A percentile compares a stretch with the other conserved stretches of the same genome.
Evolutionary conservation across 2,329 filamentous ascomycete genomes (phyloP).

Genomic region (Xylaria sp.): DNA sequence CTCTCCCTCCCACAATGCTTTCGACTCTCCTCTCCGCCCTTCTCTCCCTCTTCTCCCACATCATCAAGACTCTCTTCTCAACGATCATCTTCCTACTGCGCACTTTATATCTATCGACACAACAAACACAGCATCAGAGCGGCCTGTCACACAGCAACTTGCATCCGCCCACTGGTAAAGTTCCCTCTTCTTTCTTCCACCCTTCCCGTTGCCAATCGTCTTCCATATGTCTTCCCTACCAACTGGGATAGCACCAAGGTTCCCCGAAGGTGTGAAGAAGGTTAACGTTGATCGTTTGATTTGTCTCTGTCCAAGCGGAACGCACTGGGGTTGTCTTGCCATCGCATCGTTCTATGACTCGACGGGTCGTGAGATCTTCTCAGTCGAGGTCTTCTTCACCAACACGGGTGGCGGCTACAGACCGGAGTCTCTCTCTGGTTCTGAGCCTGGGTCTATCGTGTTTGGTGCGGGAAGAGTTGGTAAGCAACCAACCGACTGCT

Average conservation of each 20-base stretch:
- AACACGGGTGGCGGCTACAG: constrained; percentile 11
- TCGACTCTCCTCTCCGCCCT: neutral
- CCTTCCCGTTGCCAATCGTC: no score
- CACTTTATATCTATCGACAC: neutral
- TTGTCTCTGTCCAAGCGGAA: constrained; percentile 30
- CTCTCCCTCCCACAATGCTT: no score
- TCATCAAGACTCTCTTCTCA: no score
- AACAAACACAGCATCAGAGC: neutral
- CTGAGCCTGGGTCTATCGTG: no score
- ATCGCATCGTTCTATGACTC: constrained; percentile 44
- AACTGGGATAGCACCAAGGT: no score
- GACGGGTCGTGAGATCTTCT: constrained; percentile 40
- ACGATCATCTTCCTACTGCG: no score
- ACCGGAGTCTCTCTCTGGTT: neutral
- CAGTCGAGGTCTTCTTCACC: constrained; percentile 40
- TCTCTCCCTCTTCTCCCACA: no score
- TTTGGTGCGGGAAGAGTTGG: no score
- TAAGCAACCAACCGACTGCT: no score
- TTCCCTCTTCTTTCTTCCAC: no score
- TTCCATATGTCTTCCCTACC: no score
- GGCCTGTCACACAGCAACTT: neutral
- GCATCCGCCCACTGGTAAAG: no score
- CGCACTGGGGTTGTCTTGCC: constrained; percentile 43
- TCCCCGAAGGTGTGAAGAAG: constrained; percentile 43
- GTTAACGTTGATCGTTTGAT: constrained; percentile 42